A percentile compares a stretch with the other conserved stretches of the same genome.
Evolutionary conservation across 2,329 filamentous ascomycete genomes (phyloP).

Genomic region (Penicillium crustosum): DNA sequence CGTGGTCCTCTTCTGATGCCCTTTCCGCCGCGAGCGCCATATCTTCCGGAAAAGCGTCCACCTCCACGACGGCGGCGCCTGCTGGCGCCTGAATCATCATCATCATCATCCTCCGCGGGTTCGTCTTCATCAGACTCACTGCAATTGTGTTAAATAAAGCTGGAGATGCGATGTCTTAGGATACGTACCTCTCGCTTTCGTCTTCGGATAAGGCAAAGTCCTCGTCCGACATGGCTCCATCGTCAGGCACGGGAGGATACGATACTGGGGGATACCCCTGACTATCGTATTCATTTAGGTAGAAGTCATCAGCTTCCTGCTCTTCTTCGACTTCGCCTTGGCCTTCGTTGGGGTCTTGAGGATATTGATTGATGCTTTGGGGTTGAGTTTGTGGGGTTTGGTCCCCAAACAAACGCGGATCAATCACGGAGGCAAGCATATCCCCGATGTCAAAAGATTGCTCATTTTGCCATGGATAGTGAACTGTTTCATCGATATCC

Average conservation of each 20-base stretch:
- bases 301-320: conserved; percentile 13
- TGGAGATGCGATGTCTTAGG: neutral
- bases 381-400: conserved; percentile 15
- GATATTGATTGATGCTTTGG: conserved; percentile 6
- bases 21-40: conserved; percentile 44
- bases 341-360: neutral
- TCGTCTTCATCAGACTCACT: conserved; percentile 30
- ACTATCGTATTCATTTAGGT: conserved; percentile 17
- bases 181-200: conserved; percentile 29
- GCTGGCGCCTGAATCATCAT: conserved; percentile 25
- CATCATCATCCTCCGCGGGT: conserved; percentile 26
- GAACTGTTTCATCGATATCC: conserved; percentile 34
- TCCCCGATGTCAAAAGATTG: conserved; percentile 18
- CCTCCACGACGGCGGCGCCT: conserved; percentile 33
- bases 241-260: conserved; percentile 10
- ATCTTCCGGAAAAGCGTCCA: conserved; percentile 39
- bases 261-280: neutral
- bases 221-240: conserved; percentile 26
- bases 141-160: conserved; percentile 9
- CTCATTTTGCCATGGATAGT: conserved; percentile 35
- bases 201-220: conserved; percentile 28
- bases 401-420: conserved; percentile 36
- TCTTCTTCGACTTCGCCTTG: conserved; percentile 15
- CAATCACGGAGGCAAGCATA: conserved; percentile 29
- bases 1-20: conserved; percentile 49